phyloP scores from a whole-genome alignment of 2,329 filamentous ascomycete genomes.

The Pseudocercospora musae region DNA sequence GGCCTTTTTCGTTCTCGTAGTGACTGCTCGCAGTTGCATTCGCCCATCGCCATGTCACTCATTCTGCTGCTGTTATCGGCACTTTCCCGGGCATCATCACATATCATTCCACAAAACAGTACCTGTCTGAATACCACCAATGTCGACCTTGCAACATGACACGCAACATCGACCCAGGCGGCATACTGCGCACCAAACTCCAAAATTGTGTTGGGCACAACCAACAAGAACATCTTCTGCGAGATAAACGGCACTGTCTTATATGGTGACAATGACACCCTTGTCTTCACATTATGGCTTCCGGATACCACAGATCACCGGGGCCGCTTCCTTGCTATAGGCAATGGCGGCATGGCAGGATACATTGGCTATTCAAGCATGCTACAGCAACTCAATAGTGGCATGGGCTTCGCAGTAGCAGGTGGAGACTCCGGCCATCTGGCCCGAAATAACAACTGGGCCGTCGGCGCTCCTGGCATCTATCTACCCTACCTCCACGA shows the following conservation, averaged over 20 bases:
- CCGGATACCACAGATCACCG: constrained; percentile 25
- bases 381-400: constrained; percentile 28
- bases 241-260: constrained; percentile 24
- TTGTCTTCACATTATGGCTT: constrained; percentile 28
- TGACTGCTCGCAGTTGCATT: too few relatives aligned
- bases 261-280: constrained; percentile 26
- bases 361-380: constrained; percentile 24
- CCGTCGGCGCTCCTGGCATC: constrained; percentile 24
- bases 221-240: constrained; percentile 27
- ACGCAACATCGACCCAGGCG: constrained; percentile 21
- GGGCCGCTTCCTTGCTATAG: constrained; percentile 30
- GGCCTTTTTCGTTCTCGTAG: too few relatives aligned
- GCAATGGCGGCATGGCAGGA: constrained; percentile 32
- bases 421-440: constrained; percentile 30
- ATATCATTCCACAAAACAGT: neutral
- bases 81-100: too few relatives aligned
- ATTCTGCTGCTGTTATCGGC: too few relatives aligned
- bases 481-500: constrained; percentile 31
- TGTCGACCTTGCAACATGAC: constrained; percentile 6
- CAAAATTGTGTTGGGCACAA: constrained; percentile 20
- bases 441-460: constrained; percentile 26
- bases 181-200: constrained; percentile 17
- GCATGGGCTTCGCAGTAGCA: constrained; percentile 27
- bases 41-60: too few relatives aligned
- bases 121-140: neutral